Base-by-base conservation (phyloP, 306 rosid species). In the Prunus mume region DNA sequence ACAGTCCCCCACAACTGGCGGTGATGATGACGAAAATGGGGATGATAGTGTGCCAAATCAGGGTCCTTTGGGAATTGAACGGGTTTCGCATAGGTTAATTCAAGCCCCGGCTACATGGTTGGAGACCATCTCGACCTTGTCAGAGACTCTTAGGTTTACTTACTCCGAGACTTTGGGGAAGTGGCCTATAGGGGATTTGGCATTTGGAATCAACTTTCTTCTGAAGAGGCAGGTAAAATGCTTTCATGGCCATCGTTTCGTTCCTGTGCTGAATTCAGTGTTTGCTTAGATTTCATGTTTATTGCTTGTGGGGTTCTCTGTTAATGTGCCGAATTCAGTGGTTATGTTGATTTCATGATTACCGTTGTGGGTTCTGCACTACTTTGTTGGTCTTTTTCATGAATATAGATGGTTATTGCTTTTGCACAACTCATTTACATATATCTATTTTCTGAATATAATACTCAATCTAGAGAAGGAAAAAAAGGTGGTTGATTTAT, bases 171-270 rank as follows among this genome's bases (percentile, higher is more conserved):
- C 98, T 27, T 89, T 95, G 74, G 98, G 96, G 67, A 95, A 92
- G 87, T 95, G 97, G 98, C 98, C 98, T 6, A 90, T 90, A 68
- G 97, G 97, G 63, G 99, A 95, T 83, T 89, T 95, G 86, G 97
- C 99, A 8, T 95, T 95, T 72, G 99, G 99, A 73, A 95, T 95
- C 62, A 90, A 65, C 81, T 92, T 92, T 85, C 97, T 95, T 57
- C 83, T 95, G 11, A 95, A 90, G 96, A 88, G 93, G 70, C 97
- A 95, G 95, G 97, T 88, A 73, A 90, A 50, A 1, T 18, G 32
- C 46, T 49, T 34, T 34, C 4, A 25, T 69, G 20, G 2, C 32
- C 38, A 32, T 58, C 4, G 71, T 32, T 62, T 62, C 20, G 3
- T 28, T 28, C 6, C 67, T 10, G 18, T 66, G 69, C 13, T 5